Evolutionary conservation across 441 rosid genomes (phyloP).

Genomic region (Populus trichocarpa): DNA sequence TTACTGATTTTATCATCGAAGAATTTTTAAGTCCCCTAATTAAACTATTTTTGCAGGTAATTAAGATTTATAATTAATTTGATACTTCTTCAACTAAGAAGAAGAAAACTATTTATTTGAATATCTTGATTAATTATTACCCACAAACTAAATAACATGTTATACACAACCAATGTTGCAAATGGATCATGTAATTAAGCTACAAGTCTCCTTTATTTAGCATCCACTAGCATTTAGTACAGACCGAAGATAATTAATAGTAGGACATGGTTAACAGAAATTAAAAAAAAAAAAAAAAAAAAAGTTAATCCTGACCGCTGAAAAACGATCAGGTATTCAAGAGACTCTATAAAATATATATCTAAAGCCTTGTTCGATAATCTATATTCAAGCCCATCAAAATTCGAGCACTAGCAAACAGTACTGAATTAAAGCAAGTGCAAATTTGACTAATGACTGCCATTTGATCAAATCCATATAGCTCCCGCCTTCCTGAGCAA

Average conservation of each 20-base stretch:
- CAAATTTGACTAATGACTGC: background rate
- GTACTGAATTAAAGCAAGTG: background rate
- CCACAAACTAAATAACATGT: too few species aligned
- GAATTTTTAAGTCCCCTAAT: too few species aligned
- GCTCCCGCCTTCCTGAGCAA: conserved; percentile 71
- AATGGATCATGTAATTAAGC: background rate
- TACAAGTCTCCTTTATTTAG: background rate
- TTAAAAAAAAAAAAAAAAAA: too few species aligned
- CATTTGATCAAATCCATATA: conserved; percentile 49
- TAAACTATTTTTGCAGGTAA: too few species aligned
- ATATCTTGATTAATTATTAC: too few species aligned
- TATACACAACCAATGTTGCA: background rate
- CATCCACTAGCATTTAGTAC: background rate
- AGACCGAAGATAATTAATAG: background rate
- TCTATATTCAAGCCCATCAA: background rate
- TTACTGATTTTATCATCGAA: too few species aligned
- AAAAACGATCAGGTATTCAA: background rate
- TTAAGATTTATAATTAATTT: too few species aligned
- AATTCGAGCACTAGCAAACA: background rate
- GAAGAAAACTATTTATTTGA: too few species aligned
- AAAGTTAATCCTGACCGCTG: background rate
- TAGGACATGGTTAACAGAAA: background rate
- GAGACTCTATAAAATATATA: background rate
- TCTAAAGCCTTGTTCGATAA: background rate
- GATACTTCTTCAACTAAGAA: too few species aligned